Evolutionary conservation across 1,284 basidiomycete genomes (phyloP).

Genomic region (Ganoderma lingzhi): DNA sequence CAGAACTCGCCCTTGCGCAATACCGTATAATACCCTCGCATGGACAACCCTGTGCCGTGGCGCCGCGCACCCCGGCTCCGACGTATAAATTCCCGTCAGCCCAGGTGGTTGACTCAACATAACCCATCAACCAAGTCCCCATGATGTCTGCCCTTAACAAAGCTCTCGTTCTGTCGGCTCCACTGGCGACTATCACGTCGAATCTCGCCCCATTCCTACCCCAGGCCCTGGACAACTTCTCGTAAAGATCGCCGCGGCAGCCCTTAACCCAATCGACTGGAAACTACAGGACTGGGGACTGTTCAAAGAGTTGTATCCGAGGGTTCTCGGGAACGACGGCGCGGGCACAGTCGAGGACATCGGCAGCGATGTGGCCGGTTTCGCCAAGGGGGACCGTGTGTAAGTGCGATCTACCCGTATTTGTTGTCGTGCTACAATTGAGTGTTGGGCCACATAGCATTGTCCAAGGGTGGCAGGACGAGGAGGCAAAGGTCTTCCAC

Average conservation of each 20-base stretch:
- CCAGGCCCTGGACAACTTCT: conserved; percentile 50
- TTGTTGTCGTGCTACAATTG: neutral
- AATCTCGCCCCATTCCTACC: conserved; percentile 31
- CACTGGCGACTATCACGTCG: neutral
- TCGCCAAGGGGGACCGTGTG: conserved; percentile 53
- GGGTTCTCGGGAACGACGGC: conserved; percentile 55
- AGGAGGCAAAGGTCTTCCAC: neutral
- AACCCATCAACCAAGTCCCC: neutral
- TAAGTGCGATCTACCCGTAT: neutral
- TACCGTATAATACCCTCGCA: no score
- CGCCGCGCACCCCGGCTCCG: neutral
- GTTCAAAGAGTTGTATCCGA: conserved; percentile 45
- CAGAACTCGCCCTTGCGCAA: neutral
- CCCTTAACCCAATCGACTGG: conserved; percentile 54
- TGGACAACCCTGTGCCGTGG: neutral
- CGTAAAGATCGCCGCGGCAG: conserved; percentile 48
- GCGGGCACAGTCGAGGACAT: conserved; percentile 50
- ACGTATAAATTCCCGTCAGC: neutral
- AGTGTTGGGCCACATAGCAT: neutral
- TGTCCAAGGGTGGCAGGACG: neutral
- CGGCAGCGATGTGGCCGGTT: conserved; percentile 45
- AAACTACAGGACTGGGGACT: conserved; percentile 45
- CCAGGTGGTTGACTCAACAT: neutral
- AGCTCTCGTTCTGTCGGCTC: neutral
- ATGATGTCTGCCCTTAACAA: neutral